phyloP scores from a whole-genome alignment of 768 basidiomycete genomes.

The Podaxis pistillaris region DNA sequence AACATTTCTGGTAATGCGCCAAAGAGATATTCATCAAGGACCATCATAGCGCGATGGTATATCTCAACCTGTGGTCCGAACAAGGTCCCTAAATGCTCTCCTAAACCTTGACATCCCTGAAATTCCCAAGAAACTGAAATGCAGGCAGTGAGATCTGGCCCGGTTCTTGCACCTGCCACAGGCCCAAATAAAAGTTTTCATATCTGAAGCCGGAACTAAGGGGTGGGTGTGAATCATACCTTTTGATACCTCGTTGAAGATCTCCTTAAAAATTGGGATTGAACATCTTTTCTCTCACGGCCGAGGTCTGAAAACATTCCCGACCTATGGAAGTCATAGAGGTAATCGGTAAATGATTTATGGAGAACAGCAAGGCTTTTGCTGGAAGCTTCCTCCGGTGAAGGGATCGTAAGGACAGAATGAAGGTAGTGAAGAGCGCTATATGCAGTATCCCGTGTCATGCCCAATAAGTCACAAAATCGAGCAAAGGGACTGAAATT shows the following conservation, averaged over 20 bases:
- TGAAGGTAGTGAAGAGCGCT: neutral
- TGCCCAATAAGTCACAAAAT: neutral
- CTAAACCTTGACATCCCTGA: too few relatives aligned
- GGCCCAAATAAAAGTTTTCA: neutral
- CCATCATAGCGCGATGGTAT: too few relatives aligned
- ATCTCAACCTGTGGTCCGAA: too few relatives aligned
- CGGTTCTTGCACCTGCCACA: neutral
- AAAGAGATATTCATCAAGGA: too few relatives aligned
- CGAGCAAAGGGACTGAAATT: neutral
- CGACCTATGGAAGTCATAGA: neutral
- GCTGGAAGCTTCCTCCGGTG: neutral
- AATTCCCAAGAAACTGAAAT: neutral
- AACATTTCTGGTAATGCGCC: too few relatives aligned
- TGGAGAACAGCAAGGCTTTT: neutral
- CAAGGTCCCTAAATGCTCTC: too few relatives aligned
- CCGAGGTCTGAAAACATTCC: neutral
- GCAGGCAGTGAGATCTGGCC: neutral
- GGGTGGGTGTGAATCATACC: neutral
- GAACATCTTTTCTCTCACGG: neutral
- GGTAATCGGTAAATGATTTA: conserved; percentile 1
- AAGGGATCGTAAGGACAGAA: neutral
- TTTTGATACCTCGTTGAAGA: neutral
- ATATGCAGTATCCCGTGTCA: neutral
- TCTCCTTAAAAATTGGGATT: neutral
- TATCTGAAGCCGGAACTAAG: neutral